Conservation (phyloP, 495 filamentous ascomycete species). For the Penicillium ochrochloron region DNA sequence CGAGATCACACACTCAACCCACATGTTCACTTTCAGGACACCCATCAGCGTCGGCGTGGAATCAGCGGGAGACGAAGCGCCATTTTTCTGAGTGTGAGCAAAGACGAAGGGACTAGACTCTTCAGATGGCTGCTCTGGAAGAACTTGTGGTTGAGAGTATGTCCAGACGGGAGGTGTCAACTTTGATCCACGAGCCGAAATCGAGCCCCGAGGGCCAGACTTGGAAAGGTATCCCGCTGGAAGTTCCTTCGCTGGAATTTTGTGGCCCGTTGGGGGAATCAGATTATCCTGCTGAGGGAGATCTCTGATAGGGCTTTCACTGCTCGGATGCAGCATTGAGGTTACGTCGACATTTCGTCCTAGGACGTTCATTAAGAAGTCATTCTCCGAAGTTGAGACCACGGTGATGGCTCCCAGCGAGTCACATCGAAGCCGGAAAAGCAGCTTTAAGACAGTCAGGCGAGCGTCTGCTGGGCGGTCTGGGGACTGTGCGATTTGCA, state of each 20-base stretch:
- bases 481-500: constrained; percentile 45
- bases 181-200: constrained; percentile 45
- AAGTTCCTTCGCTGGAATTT: constrained; percentile 31
- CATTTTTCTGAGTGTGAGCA: constrained; percentile 35
- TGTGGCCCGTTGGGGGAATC: constrained; percentile 27
- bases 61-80: constrained; percentile 29
- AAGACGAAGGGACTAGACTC: constrained; percentile 52
- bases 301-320: constrained; percentile 34
- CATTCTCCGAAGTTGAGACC: constrained; percentile 65
- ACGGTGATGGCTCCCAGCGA: constrained; percentile 73
- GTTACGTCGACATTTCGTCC: constrained; percentile 63
- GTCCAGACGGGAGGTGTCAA: constrained; percentile 60
- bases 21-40: constrained; percentile 68
- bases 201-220: constrained; percentile 35
- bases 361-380: constrained; percentile 70
- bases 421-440: constrained; percentile 85
- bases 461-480: constrained; percentile 65
- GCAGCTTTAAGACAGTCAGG: constrained; percentile 77
- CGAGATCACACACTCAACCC: constrained; percentile 75
- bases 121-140: constrained; percentile 57
- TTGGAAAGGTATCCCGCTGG: constrained; percentile 31
- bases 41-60: constrained; percentile 27
- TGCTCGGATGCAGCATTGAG: constrained; percentile 31
- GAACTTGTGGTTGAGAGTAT: constrained; percentile 52
- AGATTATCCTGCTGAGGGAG: constrained; percentile 30